Conservation (phyloP, 2,329 filamentous ascomycete genomes). For the Moelleriella libera region DNA sequence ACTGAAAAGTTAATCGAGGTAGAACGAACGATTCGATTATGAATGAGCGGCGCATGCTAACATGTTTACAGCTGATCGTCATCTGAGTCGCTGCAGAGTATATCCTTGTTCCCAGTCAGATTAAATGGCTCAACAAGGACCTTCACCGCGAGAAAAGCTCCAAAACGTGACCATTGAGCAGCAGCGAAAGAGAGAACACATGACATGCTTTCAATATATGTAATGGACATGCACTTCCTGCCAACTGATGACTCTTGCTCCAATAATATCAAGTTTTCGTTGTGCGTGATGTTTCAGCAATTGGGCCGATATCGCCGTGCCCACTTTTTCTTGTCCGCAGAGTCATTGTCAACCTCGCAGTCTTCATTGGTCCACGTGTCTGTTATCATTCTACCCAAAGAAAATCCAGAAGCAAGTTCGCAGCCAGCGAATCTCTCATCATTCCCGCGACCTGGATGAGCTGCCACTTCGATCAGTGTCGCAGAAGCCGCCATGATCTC, state of each 20-base stretch:
- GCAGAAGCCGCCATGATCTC: conserved; percentile 11
- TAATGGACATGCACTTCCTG: too few species aligned
- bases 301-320: background rate
- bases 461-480: conserved; percentile 9
- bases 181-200: too few species aligned
- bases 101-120: too few species aligned
- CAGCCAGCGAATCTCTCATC: background rate
- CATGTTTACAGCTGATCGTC: conserved; percentile 3
- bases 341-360: background rate
- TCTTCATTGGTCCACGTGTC: too few species aligned
- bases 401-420: background rate
- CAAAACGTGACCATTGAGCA: too few species aligned
- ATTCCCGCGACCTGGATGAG: background rate
- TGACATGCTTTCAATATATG: too few species aligned
- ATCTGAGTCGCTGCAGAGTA: conserved; percentile 1
- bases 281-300: background rate
- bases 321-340: background rate
- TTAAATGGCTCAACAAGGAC: too few species aligned
- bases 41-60: background rate
- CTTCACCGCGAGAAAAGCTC: too few species aligned
- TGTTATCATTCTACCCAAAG: too few species aligned
- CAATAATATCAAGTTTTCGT: too few species aligned
- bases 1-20: conserved; percentile 50
- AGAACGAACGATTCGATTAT: conserved; percentile 9
- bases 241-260: too few species aligned